A percentile compares a stretch with the other conserved stretches of the same genome.
Conservation (phyloP, 164 flowering plant genomes). For the Piper betle region DNA sequence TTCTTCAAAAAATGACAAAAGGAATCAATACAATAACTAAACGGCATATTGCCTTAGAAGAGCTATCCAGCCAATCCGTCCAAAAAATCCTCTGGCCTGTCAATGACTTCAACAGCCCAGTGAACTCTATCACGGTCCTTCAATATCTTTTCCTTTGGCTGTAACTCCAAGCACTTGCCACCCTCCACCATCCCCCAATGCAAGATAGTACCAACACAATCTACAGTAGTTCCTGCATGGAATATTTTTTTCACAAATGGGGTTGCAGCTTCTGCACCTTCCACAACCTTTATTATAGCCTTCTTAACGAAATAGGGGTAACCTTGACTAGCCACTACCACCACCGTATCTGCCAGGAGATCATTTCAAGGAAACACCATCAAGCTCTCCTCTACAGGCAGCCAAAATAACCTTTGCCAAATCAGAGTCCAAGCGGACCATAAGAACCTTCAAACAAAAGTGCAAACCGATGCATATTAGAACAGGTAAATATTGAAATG, state of each 20-base stretch:
- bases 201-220: constrained; percentile 55
- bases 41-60: too few species aligned
- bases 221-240: constrained; percentile 32
- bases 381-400: constrained; percentile 68
- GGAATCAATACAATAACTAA: too few species aligned
- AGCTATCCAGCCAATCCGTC: constrained; percentile 88
- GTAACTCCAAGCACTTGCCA: constrained; percentile 82
- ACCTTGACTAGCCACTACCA: constrained; percentile 95
- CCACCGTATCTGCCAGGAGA: constrained; percentile 91
- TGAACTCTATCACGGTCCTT: constrained; percentile 49
- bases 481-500: too few species aligned
- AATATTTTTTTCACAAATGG: constrained; percentile 51
- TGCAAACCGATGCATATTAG: too few species aligned
- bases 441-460: constrained; percentile 48
- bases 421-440: constrained; percentile 87
- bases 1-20: too few species aligned
- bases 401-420: constrained; percentile 79
- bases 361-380: constrained; percentile 53
- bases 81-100: constrained; percentile 80
- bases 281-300: constrained; percentile 50
- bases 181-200: constrained; percentile 59
- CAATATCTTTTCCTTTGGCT: constrained; percentile 10
- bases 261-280: constrained; percentile 11
- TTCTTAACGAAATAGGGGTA: constrained; percentile 74
- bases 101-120: constrained; percentile 50